Conservation (phyloP, 2,329 filamentous ascomycete genomes). For the Lachnellula hyalina region DNA sequence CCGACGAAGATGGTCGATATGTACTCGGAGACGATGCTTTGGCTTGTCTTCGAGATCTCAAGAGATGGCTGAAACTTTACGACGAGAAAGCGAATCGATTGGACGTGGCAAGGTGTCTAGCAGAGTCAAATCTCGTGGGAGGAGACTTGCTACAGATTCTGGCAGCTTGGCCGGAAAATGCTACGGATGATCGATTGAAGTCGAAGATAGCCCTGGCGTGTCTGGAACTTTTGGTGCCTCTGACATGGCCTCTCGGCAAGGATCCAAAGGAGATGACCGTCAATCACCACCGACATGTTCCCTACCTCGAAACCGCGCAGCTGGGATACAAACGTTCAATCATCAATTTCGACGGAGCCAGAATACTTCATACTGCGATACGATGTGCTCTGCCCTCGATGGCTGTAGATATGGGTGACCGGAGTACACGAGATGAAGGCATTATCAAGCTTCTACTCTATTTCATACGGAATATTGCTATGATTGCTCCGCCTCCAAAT, state of each 20-base stretch:
- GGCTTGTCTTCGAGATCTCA: slow-evolving; percentile 86
- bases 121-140: slow-evolving; percentile 86
- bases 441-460: slow-evolving; percentile 89
- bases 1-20: slow-evolving; percentile 76
- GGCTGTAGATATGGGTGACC: slow-evolving; percentile 69
- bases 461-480: slow-evolving; percentile 80
- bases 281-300: slow-evolving; percentile 88
- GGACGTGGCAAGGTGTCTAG: slow-evolving; percentile 88
- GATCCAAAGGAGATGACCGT: slow-evolving; percentile 76
- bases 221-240: slow-evolving; percentile 81
- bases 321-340: slow-evolving; percentile 84
- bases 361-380: slow-evolving; percentile 75
- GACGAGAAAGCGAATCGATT: slow-evolving; percentile 90
- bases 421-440: slow-evolving; percentile 75
- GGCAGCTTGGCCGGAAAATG: slow-evolving; percentile 70
- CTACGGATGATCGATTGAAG: slow-evolving; percentile 67
- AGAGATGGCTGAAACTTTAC: slow-evolving; percentile 91
- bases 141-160: slow-evolving; percentile 89
- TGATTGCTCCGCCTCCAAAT: slow-evolving; percentile 71
- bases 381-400: slow-evolving; percentile 81
- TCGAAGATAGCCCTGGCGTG: slow-evolving; percentile 77
- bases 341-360: slow-evolving; percentile 73
- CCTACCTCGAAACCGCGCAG: slow-evolving; percentile 83
- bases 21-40: slow-evolving; percentile 88
- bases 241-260: slow-evolving; percentile 90